Evolutionary conservation across 192 early-diverging fungal species (phyloP), one percentile per base, ranked within the genome.

Genomic region (Chytriomyces sp.): DNA sequence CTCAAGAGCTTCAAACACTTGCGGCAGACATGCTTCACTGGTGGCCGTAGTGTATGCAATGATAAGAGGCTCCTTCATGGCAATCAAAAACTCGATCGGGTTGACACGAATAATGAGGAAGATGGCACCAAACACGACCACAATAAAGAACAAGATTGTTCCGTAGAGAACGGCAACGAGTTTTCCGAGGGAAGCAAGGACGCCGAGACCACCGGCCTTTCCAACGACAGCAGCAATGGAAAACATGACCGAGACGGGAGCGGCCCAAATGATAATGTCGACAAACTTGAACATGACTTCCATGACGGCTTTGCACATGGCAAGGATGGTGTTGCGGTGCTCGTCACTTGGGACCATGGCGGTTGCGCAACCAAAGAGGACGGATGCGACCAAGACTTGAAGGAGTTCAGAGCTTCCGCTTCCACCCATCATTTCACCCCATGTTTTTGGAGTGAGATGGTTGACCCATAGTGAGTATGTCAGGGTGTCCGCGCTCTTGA

Each of bases 1-100:
- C 23, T 87, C 79, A 78, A 93, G 87, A 79, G 87, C 89, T 81
- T 93, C 89, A 83, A 93, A 89, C 16, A 90, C 92, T 47, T 83
- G 83, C 3, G 89, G 89, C 13, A 93, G 84, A 16, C 90, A 91
- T 62, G 92, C 90, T 76, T 93, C 92, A 44, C 88, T 89, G 4
- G 90, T 91, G 43, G 92, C 92, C 26, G 92, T 91, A 28, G 89
- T 86, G 69, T 92, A 93, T 8, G 92, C 91, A 79, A 93, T 90
- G 60, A 92, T 48, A 77, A 91, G 86, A 13, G 92, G 92, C 43
- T 89, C 79, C 46, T 81, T 67, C 18, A 91, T 83, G 26, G 86
- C 82, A 18, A 76, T 72, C 35, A 81, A 57, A 76, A 90, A 92
- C 7, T 86, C 85, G n/a, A 74, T 62, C 53, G 91, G 71, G 6